Conservation (phyloP, 140 eudicot genomes). For the Erigeron philadelphicus region DNA sequence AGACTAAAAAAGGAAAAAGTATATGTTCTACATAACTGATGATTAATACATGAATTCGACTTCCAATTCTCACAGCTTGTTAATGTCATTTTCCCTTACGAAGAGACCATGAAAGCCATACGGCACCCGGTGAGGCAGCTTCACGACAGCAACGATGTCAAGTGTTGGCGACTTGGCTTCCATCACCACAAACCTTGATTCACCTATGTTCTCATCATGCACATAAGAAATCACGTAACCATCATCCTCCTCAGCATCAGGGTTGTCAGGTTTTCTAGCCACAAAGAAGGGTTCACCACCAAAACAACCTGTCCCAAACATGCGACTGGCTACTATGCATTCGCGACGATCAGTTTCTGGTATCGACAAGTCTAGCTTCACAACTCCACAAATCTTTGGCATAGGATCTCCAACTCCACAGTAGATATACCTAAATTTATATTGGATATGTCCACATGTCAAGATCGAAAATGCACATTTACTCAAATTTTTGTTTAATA, state of each 20-base stretch:
- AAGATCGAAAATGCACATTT: too few species aligned
- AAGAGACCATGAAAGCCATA: slow-evolving; percentile 82
- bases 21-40: too few species aligned
- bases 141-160: slow-evolving; percentile 53
- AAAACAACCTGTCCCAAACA: slow-evolving; percentile 60
- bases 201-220: slow-evolving; percentile 56
- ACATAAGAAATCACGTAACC: slow-evolving; percentile 63
- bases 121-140: slow-evolving; percentile 66
- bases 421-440: slow-evolving; percentile 47
- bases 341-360: slow-evolving; percentile 50
- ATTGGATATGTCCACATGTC: too few species aligned
- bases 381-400: slow-evolving; percentile 68
- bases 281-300: slow-evolving; percentile 86
- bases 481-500: too few species aligned
- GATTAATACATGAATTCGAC: too few species aligned
- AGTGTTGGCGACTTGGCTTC: slow-evolving; percentile 65
- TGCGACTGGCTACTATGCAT: slow-evolving; percentile 59
- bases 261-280: slow-evolving; percentile 45
- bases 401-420: slow-evolving; percentile 69
- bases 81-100: slow-evolving; percentile 47
- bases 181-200: slow-evolving; percentile 66
- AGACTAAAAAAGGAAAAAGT: too few species aligned
- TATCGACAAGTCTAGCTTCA: slow-evolving; percentile 51
- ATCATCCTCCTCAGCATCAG: slow-evolving; percentile 57
- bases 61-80: slow-evolving; percentile 1